Percentiles rank a stretch among this genome's conserved stretches.
phyloP scores from a whole-genome alignment of 2,329 filamentous ascomycete genomes.

The Penicillium concentricum region DNA sequence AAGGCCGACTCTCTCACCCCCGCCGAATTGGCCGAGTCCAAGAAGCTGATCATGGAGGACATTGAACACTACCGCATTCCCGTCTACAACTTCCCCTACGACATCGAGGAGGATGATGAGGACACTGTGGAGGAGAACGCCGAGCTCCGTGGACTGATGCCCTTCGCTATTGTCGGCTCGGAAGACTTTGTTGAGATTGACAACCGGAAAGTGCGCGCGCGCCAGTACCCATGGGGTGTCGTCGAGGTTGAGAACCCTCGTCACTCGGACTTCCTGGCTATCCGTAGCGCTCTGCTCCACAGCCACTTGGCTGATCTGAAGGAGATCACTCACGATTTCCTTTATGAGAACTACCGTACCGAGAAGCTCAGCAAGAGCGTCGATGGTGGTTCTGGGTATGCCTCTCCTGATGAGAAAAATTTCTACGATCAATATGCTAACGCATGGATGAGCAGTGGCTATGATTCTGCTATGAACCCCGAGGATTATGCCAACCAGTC shows the following conservation, averaged over 20 bases:
- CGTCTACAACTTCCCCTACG: constrained; percentile 99
- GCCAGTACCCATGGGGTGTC: constrained; percentile 98
- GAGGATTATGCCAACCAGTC: constrained; percentile 96
- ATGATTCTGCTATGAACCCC: constrained; percentile 91
- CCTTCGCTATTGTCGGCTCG: constrained; percentile 96
- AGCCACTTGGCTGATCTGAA: constrained; percentile 97
- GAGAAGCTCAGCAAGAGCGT: constrained; percentile 99
- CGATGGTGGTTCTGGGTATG: constrained; percentile 83
- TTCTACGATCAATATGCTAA: constrained; percentile 22
- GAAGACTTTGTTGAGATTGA: constrained; percentile 94
- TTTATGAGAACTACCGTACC: constrained; percentile 99
- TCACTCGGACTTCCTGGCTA: constrained; percentile 97
- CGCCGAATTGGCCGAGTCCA: constrained; percentile 94
- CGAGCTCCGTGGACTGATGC: constrained; percentile 95
- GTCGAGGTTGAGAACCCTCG: constrained; percentile 99
- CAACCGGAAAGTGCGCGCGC: constrained; percentile 84
- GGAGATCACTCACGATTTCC: constrained; percentile 99
- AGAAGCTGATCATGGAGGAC: constrained; percentile 99
- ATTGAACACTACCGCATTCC: constrained; percentile 99
- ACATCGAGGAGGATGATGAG: constrained; percentile 98
- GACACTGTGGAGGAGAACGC: constrained; percentile 99
- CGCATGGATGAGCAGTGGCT: constrained; percentile 43
- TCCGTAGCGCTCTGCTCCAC: constrained; percentile 93
- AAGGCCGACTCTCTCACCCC: constrained; percentile 97
- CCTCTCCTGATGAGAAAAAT: constrained; percentile 32